These are phyloP conservation scores for Leishmania guyanensis DNA, from an alignment of 208 protist genomes.

Conservation along the genomic window DNA sequence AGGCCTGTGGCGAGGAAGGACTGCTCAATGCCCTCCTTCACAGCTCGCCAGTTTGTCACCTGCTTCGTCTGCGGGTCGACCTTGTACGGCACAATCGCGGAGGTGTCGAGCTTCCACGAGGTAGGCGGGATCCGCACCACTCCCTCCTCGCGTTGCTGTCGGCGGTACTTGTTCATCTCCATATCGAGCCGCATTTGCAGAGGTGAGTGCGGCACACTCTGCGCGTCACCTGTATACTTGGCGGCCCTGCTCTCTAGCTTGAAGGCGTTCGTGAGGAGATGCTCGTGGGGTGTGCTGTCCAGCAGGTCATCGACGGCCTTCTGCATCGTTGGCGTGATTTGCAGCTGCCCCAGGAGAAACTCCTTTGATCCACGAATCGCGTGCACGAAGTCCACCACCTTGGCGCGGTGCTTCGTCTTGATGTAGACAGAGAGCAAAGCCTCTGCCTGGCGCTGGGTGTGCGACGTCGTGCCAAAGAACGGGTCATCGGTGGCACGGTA, in stretches of 20 bases:
- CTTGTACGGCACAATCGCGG: conserved; percentile 83
- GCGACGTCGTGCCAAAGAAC: conserved; percentile 72
- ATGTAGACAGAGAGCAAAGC: conserved; percentile 77
- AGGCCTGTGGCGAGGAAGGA: conserved; percentile 82
- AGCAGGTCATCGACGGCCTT: conserved; percentile 61
- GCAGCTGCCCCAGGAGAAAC: conserved; percentile 61
- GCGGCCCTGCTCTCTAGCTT: conserved; percentile 50
- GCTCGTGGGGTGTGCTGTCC: conserved; percentile 79
- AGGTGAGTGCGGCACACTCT: conserved; percentile 76
- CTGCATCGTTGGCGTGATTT: conserved; percentile 71
- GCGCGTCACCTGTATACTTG: conserved; percentile 68
- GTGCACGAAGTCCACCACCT: conserved; percentile 84
- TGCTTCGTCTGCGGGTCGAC: conserved; percentile 63
- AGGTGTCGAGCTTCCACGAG: conserved; percentile 69
- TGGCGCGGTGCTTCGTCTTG: conserved; percentile 76
- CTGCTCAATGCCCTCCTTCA: conserved; percentile 86
- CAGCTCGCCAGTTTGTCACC: conserved; percentile 87
- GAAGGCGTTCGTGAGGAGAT: conserved; percentile 88
- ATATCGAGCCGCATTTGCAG: conserved; percentile 89
- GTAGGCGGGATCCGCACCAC: conserved; percentile 87
- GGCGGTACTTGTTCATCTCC: conserved; percentile 77
- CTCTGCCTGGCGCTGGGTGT: conserved; percentile 88
- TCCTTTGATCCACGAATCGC: conserved; percentile 75
- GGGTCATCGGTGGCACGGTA: conserved; percentile 87
- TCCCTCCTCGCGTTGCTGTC: conserved; percentile 86